Percentiles rank a stretch among this genome's conserved stretches.
These are phyloP conservation scores for Xylaria sp. DNA, from an alignment of 2,329 filamentous ascomycete genomes.

Conservation along the genomic window DNA sequence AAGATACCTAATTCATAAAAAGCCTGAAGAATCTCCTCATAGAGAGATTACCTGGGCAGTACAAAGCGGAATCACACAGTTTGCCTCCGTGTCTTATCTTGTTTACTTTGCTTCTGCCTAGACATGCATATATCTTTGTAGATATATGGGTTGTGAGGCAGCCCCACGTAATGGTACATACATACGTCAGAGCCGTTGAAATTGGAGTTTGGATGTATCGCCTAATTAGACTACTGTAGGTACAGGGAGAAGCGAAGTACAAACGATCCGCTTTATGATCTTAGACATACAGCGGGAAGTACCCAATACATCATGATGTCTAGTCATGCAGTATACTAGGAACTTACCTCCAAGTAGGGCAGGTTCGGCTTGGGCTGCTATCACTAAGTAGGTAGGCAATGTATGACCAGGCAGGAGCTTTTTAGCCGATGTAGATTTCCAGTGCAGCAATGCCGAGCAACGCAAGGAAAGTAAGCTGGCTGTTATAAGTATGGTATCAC, in stretches of 20 bases:
- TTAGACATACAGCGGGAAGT: background rate
- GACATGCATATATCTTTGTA: background rate
- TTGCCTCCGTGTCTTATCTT: background rate
- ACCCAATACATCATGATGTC: too few relatives aligned
- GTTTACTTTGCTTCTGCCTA: background rate
- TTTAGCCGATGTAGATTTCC: conserved; percentile 21
- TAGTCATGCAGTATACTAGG: background rate
- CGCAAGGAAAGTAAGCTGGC: background rate
- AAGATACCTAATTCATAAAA: too few relatives aligned
- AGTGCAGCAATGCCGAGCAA: conserved; percentile 1
- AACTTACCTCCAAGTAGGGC: background rate
- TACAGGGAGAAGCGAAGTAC: conserved; percentile 13
- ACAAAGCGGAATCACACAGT: background rate
- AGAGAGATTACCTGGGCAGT: background rate
- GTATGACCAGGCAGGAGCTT: conserved; percentile 14
- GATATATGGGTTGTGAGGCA: background rate
- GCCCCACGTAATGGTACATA: conserved; percentile 9
- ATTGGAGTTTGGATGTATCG: conserved; percentile 4
- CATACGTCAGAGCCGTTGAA: background rate
- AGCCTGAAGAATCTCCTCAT: too few relatives aligned
- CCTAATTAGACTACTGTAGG: conserved; percentile 15
- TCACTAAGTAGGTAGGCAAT: background rate
- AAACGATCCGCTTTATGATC: conserved; percentile 2
- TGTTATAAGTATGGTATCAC: conserved; percentile 4
- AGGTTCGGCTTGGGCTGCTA: background rate